Base-by-base conservation (phyloP, 2,329 filamentous ascomycete genomes). In the Aspergillus japonicus region DNA sequence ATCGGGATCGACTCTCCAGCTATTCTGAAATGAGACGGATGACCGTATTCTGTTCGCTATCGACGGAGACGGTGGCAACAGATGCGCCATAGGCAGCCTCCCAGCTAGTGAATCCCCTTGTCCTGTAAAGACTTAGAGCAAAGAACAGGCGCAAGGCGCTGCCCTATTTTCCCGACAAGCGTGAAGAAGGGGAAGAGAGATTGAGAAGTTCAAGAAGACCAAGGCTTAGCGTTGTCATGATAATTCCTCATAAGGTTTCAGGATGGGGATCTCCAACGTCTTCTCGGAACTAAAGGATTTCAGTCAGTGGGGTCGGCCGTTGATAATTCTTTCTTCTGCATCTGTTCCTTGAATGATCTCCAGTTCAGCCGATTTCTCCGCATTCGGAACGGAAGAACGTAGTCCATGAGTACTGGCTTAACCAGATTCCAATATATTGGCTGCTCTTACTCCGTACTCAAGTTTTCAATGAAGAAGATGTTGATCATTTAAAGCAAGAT, bases 341-440 rank as follows among this genome's bases (percentile, higher is more conserved):
- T 31, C 42, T 33, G 29, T n/a, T 23, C 39, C n/a, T 24, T 11
- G 26, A 31, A 21, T 26, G 42, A 48, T 19, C 53, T 21, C n/a
- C 42, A 55, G 23, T 31, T 3, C 2, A 23, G 53, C 16, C 53
- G 48, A n/a, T 47, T 47, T 52, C 39, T 48, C 44, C 53, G 42
- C 26, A 33, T 35, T 31, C n/a, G 26, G 11, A 55, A 47, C 42
- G 42, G 53, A 55, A 35, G 50, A 23, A 24, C 50, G 19, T 33
- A 29, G 26, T 29, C 26, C 16, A 23, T 12, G 29, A 29, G 19
- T 23, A 26, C 26, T 16, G 42, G 23, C 29, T 24, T 26, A 23
- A 48, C 33, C 53, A 47, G 39, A 26, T 29, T 55, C 23, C 53
- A 55, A 55, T 55, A 55, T 55, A 55, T 55, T 55, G 53, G 31